Percentiles rank a stretch among this genome's conserved stretches.
These are phyloP conservation scores for Suillus subluteus DNA, from an alignment of 768 basidiomycete species.

Conservation along the genomic window DNA sequence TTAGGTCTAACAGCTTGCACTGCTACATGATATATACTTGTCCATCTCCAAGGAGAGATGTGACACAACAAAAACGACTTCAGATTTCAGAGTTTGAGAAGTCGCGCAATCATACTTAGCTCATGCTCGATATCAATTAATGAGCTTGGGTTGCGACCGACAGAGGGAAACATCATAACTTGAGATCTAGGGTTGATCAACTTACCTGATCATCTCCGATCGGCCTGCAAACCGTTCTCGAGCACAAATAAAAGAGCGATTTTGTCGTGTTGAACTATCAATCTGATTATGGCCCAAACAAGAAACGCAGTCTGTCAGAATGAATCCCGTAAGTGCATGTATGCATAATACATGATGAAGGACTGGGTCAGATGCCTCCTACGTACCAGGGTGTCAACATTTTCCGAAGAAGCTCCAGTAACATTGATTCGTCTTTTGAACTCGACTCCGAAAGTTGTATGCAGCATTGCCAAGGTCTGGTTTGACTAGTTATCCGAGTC, in stretches of 20 bases:
- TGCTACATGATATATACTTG: background rate
- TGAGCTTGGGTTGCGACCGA: background rate
- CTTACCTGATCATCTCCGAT: background rate
- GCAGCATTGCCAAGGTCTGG: conserved; percentile 16
- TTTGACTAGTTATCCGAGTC: conserved; percentile 12
- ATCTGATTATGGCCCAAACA: background rate
- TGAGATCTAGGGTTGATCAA: background rate
- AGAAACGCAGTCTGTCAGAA: background rate
- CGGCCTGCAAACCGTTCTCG: background rate
- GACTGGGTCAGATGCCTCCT: background rate
- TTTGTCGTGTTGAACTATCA: background rate
- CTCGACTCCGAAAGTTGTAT: conserved; percentile 32
- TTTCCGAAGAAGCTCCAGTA: background rate
- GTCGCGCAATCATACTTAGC: background rate
- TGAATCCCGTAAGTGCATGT: background rate
- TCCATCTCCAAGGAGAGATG: background rate
- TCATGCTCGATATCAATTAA: background rate
- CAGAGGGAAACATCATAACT: background rate
- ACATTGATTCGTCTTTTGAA: background rate
- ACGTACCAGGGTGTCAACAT: background rate
- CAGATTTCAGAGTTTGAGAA: background rate
- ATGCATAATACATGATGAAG: background rate
- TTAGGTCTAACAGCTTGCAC: background rate
- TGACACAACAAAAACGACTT: background rate
- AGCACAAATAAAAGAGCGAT: background rate